A percentile compares a stretch with the other conserved stretches of the same genome.
Evolutionary conservation across 2,329 filamentous ascomycete species (phyloP).

Genomic region (Diaporthe aspalathi): DNA sequence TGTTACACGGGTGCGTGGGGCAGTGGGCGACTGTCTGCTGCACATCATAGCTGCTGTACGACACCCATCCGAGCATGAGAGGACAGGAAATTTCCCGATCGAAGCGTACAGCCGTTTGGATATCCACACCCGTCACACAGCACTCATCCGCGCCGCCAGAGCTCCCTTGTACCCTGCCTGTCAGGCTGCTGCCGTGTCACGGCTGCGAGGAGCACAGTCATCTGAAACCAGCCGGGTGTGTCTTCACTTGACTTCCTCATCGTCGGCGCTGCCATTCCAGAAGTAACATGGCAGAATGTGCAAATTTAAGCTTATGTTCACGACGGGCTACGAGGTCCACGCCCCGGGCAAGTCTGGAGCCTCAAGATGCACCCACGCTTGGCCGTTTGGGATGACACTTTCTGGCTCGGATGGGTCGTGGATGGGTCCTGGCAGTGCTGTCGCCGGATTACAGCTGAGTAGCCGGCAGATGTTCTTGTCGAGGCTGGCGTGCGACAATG

Average conservation of each 20-base stretch:
- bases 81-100: constrained; percentile 47
- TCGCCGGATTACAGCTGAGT: not conserved
- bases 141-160: constrained; percentile 36
- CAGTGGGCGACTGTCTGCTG: constrained; percentile 45
- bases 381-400: not conserved
- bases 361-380: not conserved
- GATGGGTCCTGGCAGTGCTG: not conserved
- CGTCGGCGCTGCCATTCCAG: constrained; percentile 33
- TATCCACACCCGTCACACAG: constrained; percentile 44
- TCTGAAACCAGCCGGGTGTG: constrained; percentile 47
- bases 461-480: constrained; percentile 34
- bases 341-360: not conserved
- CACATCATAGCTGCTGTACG: constrained; percentile 44
- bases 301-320: constrained; percentile 38
- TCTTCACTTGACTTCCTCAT: constrained; percentile 32
- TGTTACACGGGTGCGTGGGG: constrained; percentile 37
- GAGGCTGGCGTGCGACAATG: constrained; percentile 35
- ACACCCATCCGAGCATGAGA: constrained; percentile 48
- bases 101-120: constrained; percentile 49
- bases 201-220: constrained; percentile 45
- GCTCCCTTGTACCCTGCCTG: constrained; percentile 44
- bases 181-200: constrained; percentile 50
- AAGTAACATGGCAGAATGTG: constrained; percentile 32
- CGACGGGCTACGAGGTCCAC: constrained; percentile 26
- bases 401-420: not conserved